Evolutionary conservation across 768 basidiomycete genomes (phyloP).

Genomic region (Amanita subjunquillea): DNA sequence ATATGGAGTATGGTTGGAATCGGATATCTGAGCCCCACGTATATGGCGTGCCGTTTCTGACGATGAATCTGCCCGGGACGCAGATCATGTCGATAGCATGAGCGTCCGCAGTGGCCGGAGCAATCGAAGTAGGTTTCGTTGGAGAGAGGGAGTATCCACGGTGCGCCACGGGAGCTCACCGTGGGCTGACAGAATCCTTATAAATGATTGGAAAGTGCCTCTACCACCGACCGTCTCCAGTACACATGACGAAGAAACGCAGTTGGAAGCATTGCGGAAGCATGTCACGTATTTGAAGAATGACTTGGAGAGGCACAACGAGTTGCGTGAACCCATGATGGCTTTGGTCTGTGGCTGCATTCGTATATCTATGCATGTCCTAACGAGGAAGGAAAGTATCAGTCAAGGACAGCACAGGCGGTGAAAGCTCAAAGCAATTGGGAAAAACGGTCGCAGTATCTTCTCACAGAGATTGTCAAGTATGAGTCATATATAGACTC

Average conservation of each 20-base stretch:
- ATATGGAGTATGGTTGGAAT: constrained; percentile 99
- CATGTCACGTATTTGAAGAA: constrained; percentile 67
- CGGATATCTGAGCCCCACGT: constrained; percentile 47
- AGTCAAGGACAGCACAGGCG: constrained; percentile 62
- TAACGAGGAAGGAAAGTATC: constrained; percentile 46
- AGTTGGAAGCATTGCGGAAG: constrained; percentile 80
- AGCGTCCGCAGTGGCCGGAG: constrained; percentile 75
- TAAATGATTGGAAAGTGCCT: constrained; percentile 95
- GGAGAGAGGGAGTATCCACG: constrained; percentile 59
- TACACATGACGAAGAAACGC: constrained; percentile 83
- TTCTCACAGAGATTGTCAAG: constrained; percentile 89
- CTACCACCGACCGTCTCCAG: constrained; percentile 77
- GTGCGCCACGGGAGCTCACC: constrained; percentile 61
- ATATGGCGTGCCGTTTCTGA: constrained; percentile 51
- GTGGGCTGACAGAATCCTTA: constrained; percentile 61
- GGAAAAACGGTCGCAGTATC: constrained; percentile 84
- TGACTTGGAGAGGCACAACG: constrained; percentile 78
- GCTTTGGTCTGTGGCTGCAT: constrained; percentile 42
- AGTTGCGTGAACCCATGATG: constrained; percentile 74
- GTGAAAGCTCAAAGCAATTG: constrained; percentile 81
- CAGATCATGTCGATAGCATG: constrained; percentile 48
- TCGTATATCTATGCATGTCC: not conserved
- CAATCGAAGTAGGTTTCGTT: constrained; percentile 61
- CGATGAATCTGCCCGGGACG: constrained; percentile 36
- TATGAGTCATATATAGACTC: constrained; percentile 94